Conservation (phyloP, 179 eudicot genomes). For the Camellia oleifera region DNA sequence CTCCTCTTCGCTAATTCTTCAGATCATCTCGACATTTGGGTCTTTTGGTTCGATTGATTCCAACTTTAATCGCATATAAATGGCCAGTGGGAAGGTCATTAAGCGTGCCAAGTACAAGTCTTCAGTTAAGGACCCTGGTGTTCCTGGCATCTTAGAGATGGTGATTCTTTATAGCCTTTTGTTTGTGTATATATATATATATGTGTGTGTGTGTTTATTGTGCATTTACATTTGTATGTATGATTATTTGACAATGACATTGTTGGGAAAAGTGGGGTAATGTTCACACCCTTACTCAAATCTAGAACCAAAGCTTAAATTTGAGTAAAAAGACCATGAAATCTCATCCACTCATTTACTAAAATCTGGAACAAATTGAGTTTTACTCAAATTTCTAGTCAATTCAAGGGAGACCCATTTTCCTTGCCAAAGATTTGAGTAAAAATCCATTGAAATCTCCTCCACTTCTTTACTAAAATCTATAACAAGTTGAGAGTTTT, state of each 20-base stretch:
- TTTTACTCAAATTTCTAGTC: no score
- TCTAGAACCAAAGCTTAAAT: no score
- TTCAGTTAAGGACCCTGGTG: slow-evolving; percentile 62
- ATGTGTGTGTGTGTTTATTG: not conserved
- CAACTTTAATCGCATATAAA: not conserved
- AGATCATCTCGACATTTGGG: not conserved
- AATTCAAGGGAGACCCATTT: no score
- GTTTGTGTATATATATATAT: not conserved
- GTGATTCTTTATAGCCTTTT: slow-evolving; percentile 30
- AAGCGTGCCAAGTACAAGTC: slow-evolving; percentile 71
- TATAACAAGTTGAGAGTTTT: no score
- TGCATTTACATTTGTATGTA: not conserved
- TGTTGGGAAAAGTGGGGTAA: not conserved
- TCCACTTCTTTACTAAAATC: no score
- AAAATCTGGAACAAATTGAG: no score
- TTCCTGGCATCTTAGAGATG: slow-evolving; percentile 62
- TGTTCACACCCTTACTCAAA: no score
- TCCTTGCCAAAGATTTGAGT: no score
- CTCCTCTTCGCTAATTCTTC: not conserved
- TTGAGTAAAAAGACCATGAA: no score
- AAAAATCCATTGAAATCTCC: no score
- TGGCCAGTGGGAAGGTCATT: slow-evolving; percentile 20
- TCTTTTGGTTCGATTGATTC: not conserved
- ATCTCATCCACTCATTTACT: no score
- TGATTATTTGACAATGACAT: not conserved